Conservation (phyloP, 441 rosid genomes). For the Euphorbia corollata region DNA sequence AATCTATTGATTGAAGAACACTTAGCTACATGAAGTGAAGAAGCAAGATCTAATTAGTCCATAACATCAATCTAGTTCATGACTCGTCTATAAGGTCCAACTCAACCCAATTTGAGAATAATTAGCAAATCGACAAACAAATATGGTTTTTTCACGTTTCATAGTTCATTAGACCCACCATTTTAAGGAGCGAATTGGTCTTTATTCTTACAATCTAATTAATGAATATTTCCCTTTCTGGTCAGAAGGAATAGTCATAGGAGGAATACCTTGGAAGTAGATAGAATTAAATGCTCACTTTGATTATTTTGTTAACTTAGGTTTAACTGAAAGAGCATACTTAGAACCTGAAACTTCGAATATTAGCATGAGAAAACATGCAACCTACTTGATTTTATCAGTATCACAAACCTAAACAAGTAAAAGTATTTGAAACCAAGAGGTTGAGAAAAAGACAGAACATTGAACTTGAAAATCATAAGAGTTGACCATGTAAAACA, state of each 20-base stretch:
- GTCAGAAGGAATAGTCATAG: constrained; percentile 5
- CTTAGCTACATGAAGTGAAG: neutral
- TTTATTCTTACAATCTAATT: neutral
- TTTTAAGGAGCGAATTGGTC: neutral
- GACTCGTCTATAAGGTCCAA: neutral
- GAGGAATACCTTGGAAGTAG: neutral
- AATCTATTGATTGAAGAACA: neutral
- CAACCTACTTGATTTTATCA: neutral
- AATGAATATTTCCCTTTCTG: neutral
- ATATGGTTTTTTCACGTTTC: too few species aligned
- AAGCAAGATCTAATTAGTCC: neutral
- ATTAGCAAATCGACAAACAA: too few species aligned
- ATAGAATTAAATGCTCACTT: neutral
- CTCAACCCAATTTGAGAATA: too few species aligned
- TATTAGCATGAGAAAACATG: neutral
- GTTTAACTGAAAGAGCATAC: neutral
- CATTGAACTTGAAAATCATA: neutral
- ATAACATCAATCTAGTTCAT: neutral
- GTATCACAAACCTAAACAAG: neutral
- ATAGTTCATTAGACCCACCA: too few species aligned
- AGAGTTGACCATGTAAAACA: neutral
- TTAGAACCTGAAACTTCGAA: neutral
- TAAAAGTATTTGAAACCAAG: neutral
- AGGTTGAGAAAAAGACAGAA: neutral
- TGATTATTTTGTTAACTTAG: neutral